A percentile compares a stretch with the other conserved stretches of the same genome.
Evolutionary conservation across 176 grass and related monocot species (phyloP).

Genomic region (Oryza punctata): DNA sequence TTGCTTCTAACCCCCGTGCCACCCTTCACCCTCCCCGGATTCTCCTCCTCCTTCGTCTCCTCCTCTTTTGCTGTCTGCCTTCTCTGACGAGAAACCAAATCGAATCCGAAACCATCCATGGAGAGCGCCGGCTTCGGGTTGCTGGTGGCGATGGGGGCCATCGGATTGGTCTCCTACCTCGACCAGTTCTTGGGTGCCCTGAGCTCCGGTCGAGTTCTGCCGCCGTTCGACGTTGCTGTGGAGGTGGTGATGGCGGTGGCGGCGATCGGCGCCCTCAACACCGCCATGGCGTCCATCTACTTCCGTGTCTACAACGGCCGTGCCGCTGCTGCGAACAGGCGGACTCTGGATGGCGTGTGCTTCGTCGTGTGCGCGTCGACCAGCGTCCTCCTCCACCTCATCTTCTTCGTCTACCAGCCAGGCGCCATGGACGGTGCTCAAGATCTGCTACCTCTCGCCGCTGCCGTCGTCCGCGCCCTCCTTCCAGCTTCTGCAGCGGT

Average conservation of each 20-base stretch:
- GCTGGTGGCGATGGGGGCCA: not conserved
- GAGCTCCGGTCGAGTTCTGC: not conserved
- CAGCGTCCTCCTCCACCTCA: not conserved
- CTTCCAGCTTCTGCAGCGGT: not conserved
- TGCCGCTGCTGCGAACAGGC: not conserved
- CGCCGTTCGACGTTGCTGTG: not conserved
- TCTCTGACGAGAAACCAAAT: too few species aligned
- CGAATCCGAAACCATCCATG: conserved; percentile 2
- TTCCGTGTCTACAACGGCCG: not conserved
- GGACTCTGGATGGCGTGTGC: not conserved
- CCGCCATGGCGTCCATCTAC: not conserved
- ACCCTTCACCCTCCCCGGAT: not conserved
- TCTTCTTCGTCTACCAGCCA: not conserved
- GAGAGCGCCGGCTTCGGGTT: not conserved
- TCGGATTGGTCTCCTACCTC: not conserved
- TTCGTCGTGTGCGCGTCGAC: not conserved
- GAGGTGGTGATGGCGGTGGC: not conserved
- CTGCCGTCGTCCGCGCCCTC: not conserved
- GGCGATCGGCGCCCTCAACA: not conserved
- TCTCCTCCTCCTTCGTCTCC: not conserved
- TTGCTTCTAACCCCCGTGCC: not conserved
- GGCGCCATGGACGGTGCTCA: not conserved
- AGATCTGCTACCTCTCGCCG: not conserved
- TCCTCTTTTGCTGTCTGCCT: not conserved
- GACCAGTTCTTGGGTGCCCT: not conserved